Conservation (phyloP, 2,329 filamentous ascomycete genomes). For the Taxawa tesnikishii region DNA sequence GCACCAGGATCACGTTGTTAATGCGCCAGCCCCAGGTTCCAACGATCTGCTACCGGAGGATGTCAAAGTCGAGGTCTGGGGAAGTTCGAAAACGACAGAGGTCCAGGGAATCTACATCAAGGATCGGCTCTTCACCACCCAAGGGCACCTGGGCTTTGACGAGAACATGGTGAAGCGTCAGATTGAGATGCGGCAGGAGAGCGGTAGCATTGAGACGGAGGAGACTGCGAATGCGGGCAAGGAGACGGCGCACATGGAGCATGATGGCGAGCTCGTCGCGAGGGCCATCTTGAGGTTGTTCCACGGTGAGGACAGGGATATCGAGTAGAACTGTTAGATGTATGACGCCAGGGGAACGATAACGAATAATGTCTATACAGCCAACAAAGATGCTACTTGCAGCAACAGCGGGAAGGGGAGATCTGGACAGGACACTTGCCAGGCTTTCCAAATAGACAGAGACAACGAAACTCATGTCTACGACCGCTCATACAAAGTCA, state of each 20-base stretch:
- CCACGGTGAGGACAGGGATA: constrained; percentile 34
- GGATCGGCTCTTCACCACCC: constrained; percentile 32
- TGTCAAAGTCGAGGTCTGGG: constrained; percentile 37
- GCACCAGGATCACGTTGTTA: constrained; percentile 33
- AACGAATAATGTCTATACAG: too few relatives aligned
- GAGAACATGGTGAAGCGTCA: constrained; percentile 33
- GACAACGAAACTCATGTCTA: too few relatives aligned
- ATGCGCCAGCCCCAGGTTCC: constrained; percentile 17
- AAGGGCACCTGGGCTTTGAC: constrained; percentile 35
- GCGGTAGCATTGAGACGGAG: constrained; percentile 24
- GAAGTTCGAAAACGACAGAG: constrained; percentile 28
- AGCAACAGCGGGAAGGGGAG: too few relatives aligned
- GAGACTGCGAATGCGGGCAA: constrained; percentile 24
- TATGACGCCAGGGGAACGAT: too few relatives aligned
- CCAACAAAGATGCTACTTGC: too few relatives aligned
- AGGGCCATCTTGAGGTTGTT: constrained; percentile 33
- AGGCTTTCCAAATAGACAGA: too few relatives aligned
- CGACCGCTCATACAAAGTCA: too few relatives aligned
- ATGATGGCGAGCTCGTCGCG: constrained; percentile 27
- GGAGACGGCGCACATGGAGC: constrained; percentile 25
- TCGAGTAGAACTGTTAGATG: too few relatives aligned
- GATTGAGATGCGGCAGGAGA: constrained; percentile 32
- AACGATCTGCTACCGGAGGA: constrained; percentile 22
- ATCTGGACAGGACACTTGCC: too few relatives aligned
- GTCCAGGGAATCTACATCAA: constrained; percentile 34